Base-by-base conservation (phyloP, 2,329 filamentous ascomycete genomes). In the Calonectria crousiana region DNA sequence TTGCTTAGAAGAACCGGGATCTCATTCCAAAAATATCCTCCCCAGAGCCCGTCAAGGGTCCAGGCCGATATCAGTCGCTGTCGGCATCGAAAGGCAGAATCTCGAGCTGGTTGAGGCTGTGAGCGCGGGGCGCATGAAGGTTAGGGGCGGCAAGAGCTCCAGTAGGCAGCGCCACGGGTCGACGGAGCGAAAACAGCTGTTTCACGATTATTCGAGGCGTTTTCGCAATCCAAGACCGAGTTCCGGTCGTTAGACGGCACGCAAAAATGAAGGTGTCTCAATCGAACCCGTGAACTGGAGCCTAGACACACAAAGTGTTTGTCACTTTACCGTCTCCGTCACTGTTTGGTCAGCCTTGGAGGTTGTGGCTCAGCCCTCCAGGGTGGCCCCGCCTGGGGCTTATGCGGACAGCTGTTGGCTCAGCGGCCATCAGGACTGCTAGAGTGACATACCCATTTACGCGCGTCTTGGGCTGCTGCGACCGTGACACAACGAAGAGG, bases 21-120 rank as follows among this genome's bases (percentile, higher is more conserved):
- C 73, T 82, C 79, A 81, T 81, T 78, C 81, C 81, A 81, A 74
- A 68, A 78, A 74, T 72, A 68, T 65, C 78, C 77, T 74, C 78
- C 81, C 83, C 79, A 80, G 81, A 83, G 80, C 84, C 83, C 80
- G 76, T 84, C 82, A 84, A 83, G 83, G 84, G 83, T 82, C 83
- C 81, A 84, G 82, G 83, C 67, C 75, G 76, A 78, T 74, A 77
- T 77, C 78, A 78, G 77, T 77, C 80, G 77, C 79, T 64, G 75
- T 80, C 81, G 78, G 82, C 84, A 85, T 85, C 82, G 83, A 84
- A 80, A 77, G 74, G 76, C 76, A 69, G 76, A 75, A 77, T 76
- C 73, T 79, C 75, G 76, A 77, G 78, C 75, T 73, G 70, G 71
- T 76, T 74, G 67, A 75, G 78, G 80, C 79, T 79, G 67, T 74